Percentiles rank a stretch among this genome's conserved stretches.
phyloP scores from a whole-genome alignment of 306 rosid species.

The Malus sieversii region DNA sequence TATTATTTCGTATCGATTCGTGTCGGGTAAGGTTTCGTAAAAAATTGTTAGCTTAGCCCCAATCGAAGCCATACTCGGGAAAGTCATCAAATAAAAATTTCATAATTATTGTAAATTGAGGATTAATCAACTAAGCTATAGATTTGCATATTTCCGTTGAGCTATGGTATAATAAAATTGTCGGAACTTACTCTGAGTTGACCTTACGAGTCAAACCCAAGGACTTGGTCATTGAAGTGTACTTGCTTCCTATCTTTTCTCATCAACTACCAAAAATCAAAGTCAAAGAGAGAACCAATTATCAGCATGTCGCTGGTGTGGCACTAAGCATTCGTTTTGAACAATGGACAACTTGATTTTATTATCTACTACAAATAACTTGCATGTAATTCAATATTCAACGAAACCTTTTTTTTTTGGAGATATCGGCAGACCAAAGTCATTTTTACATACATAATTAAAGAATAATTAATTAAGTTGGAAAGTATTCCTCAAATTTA shows the following conservation, averaged over 20 bases:
- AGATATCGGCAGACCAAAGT: neutral
- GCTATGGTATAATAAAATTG: no score
- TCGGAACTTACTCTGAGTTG: neutral
- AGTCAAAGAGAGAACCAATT: neutral
- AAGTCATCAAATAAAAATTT: neutral
- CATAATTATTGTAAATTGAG: no score
- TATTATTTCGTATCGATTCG: no score
- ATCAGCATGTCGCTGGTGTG: neutral
- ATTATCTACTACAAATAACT: neutral
- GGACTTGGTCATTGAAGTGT: neutral
- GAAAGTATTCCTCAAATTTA: neutral
- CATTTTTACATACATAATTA: neutral
- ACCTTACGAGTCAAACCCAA: neutral
- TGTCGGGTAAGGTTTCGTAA: fast-evolving
- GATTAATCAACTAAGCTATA: neutral
- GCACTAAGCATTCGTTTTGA: neutral
- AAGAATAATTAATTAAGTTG: neutral
- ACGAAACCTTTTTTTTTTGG: neutral
- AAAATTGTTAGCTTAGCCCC: no score
- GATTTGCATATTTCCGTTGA: neutral
- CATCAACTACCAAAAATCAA: neutral
- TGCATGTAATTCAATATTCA: neutral
- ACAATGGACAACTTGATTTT: neutral
- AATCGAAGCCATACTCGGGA: no score
- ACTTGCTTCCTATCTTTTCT: neutral